These are phyloP conservation scores for Dothideomycetidae sp. DNA, from an alignment of 2,329 filamentous ascomycete species.

Conservation along the genomic window DNA sequence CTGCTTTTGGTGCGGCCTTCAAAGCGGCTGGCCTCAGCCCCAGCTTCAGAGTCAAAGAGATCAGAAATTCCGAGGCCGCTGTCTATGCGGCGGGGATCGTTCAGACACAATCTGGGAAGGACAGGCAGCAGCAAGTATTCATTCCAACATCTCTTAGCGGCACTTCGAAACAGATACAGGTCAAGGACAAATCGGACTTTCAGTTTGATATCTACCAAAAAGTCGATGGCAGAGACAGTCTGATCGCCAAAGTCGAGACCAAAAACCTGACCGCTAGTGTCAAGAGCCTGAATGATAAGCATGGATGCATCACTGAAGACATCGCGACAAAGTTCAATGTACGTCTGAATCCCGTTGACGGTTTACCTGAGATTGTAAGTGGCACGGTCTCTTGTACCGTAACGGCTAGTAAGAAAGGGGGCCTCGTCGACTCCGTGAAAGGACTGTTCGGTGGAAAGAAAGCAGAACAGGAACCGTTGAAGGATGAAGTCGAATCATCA, in stretches of 20 bases:
- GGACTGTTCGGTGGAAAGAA: constrained; percentile 88
- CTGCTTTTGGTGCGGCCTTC: constrained; percentile 91
- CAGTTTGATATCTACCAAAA: constrained; percentile 67
- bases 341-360: constrained; percentile 56
- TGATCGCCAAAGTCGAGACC: constrained; percentile 54
- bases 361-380: constrained; percentile 63
- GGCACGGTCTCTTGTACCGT: constrained; percentile 77
- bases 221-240: constrained; percentile 42
- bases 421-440: constrained; percentile 86
- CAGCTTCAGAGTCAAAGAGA: constrained; percentile 96
- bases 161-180: constrained; percentile 66
- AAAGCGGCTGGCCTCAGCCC: constrained; percentile 83
- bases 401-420: constrained; percentile 53
- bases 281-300: constrained; percentile 61
- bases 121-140: constrained; percentile 71
- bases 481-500: constrained; percentile 37
- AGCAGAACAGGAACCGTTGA: constrained; percentile 59
- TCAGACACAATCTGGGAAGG: constrained; percentile 54
- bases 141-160: constrained; percentile 61
- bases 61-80: constrained; percentile 63
- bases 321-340: constrained; percentile 69
- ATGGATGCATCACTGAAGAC: constrained; percentile 60
- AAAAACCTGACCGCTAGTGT: constrained; percentile 77
- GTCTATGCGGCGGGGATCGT: constrained; percentile 61
- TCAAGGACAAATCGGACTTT: constrained; percentile 73